Evolutionary conservation across 192 early-diverging fungal genomes (phyloP).

Genomic region (Umbelopsis ramanniana): DNA sequence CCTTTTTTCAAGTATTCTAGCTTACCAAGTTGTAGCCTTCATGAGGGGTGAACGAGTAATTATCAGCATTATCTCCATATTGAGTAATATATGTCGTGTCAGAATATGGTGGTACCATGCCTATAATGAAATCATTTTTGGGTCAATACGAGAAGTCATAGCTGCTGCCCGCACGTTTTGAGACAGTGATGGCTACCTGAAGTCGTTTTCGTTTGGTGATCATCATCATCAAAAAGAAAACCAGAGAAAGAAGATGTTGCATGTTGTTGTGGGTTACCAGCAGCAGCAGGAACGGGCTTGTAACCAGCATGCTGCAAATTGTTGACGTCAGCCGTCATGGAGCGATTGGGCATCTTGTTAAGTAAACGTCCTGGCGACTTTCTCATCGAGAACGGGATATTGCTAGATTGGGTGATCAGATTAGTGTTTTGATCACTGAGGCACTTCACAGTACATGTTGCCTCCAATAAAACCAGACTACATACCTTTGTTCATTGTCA

Average conservation of each 20-base stretch:
- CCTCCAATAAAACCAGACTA: too few species aligned
- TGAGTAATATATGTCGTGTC: conserved; percentile 20
- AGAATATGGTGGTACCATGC: conserved; percentile 19
- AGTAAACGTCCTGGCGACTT: conserved; percentile 18
- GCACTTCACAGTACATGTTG: neutral
- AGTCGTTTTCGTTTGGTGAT: neutral
- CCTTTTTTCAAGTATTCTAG: too few species aligned
- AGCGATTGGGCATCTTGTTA: conserved; percentile 19
- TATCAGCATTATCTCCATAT: conserved; percentile 23
- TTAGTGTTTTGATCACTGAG: neutral
- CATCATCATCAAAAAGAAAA: conserved; percentile 20
- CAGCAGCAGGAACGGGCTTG: conserved; percentile 26
- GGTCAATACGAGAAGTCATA: neutral
- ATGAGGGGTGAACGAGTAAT: neutral
- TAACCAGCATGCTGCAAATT: conserved; percentile 39
- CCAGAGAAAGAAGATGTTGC: conserved; percentile 28
- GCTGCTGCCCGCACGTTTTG: neutral
- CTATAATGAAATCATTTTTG: neutral
- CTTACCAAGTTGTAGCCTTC: conserved; percentile 9
- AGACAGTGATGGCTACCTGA: neutral
- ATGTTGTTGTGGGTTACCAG: conserved; percentile 31
- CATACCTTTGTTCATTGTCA: conserved; percentile 35
- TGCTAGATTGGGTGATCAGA: conserved; percentile 36
- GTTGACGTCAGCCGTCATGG: conserved; percentile 24
- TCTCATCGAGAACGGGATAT: conserved; percentile 33